A percentile compares a stretch with the other conserved stretches of the same genome.
Conservation (phyloP, 495 filamentous ascomycete genomes). For the Penicillium cataractarum region DNA sequence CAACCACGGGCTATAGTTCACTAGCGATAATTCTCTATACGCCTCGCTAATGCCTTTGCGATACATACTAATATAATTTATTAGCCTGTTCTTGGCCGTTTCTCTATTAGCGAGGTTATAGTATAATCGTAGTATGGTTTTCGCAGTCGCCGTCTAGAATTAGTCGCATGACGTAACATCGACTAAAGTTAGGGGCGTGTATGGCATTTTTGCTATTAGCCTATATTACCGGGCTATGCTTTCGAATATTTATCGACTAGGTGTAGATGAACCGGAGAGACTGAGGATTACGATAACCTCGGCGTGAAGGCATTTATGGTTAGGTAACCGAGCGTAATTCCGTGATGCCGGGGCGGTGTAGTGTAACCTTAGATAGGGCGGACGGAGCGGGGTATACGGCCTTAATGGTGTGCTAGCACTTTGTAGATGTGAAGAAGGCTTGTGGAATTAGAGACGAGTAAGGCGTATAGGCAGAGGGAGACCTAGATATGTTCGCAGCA, state of each 20-base stretch:
- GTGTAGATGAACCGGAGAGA: constrained; percentile 8
- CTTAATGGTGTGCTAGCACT: constrained; percentile 2
- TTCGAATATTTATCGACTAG: constrained; percentile 8
- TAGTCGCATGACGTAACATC: not conserved
- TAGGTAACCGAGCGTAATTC: not conserved
- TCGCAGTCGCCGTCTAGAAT: constrained; percentile 4
- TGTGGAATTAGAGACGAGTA: constrained; percentile 14
- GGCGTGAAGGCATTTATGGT: not conserved
- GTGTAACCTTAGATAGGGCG: not conserved
- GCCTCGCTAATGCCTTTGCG: not conserved
- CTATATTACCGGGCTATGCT: not conserved
- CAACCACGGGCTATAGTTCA: not conserved
- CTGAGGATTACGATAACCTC: constrained; percentile 8
- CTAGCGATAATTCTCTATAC: not conserved
- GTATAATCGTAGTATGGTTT: constrained; percentile 2
- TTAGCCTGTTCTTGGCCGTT: not conserved
- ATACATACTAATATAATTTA: not conserved
- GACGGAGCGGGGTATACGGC: constrained; percentile 15
- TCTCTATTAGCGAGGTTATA: not conserved
- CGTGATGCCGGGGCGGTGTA: constrained; percentile 8
- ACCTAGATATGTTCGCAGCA: constrained; percentile 19
- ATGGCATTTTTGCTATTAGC: constrained; percentile 14
- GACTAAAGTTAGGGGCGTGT: not conserved
- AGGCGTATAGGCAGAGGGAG: constrained; percentile 10
- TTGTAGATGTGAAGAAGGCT: constrained; percentile 12